Base-by-base conservation (phyloP, 108 stramenopile species). In the Skeletonema marinoi region DNA sequence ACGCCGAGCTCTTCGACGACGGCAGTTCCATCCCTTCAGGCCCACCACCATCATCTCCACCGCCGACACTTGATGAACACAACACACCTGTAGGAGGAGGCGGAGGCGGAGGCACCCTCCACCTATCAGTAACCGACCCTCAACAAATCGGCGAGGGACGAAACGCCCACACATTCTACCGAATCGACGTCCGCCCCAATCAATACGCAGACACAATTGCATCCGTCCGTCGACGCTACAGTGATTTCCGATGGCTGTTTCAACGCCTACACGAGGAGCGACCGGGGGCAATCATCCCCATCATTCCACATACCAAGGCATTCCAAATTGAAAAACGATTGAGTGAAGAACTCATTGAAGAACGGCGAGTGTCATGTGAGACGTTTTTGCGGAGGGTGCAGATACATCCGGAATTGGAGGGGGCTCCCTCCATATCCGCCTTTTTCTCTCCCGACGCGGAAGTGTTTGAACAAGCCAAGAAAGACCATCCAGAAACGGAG, bases 171-270 rank as follows among this genome's bases (percentile, higher is more conserved):
- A 90, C 91, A 10, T 80, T 76, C 60, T 93, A 93, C 59, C 68
- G 86, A 38, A 88, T 93, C 17, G 77, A 83, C 48, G 86, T 87
- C 10, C 70, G 67, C 4, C 83, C 79, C 31, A 50, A 66, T 7
- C 46, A 68, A 31, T 78, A 78, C 61, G 67, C 71, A 29, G 91
- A 88, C 56, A 85, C 87, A 70, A 80, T 85, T 44, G 73, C 81
- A 2, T 73, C 78, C 42, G 83, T 89, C 19, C 87, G 90, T 50
- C 89, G 96, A 38, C 93, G 97, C 1, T 98, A 96, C 87, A 82
- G 79, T 68, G 97, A 98, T 77, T 98, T 98, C 82, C 90, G 88
- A 59, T 98, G 98, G 98, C 87, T 98, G 32, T 89, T 88, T 62
- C 68, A 91, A 32, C 89, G 92, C 11, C 77, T 98, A 14, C 84